Base-by-base conservation (phyloP, 441 rosid genomes). In the Breynia disticha region DNA sequence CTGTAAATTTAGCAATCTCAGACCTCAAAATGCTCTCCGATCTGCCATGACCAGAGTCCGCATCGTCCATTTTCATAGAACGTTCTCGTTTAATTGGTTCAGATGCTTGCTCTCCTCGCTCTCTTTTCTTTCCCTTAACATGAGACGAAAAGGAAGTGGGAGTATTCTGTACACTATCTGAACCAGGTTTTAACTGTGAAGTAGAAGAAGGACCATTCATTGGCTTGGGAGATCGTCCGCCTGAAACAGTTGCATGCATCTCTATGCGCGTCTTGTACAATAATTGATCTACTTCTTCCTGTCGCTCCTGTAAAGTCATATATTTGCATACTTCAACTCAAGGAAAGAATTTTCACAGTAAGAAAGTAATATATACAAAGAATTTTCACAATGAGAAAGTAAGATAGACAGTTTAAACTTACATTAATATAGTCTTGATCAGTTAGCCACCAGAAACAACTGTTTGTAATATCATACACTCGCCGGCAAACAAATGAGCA, bases 361-460 rank as follows among this genome's bases (percentile, higher is more conserved):
- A 13, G 46, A 32, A 11, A 2, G 19, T 13, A 63, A 63, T 19
- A 13, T n/a, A 21, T 51, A 18, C 39, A 8, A 59, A 44, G 35
- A 20, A 16, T 41, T 9, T 8, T 2, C 48, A 8, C 46, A 16
- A 17, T 42, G 21, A 13, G 46, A 32, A 11, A 2, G 19, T 13
- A 63, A 63, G 16, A 13, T n/a, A 21, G 48, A 18, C 39, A 17
- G 9, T 28, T 21, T 20, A 54, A 55, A 76, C 87, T 77, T 79
- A 84, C 90, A 81, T 81, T 73, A 64, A 81, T 81, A 68, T 82
- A 84, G 62, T 86, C 84, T 78, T 80, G 82, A 76, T 93, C 97
- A 57, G 93, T 88, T 68, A 86, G 74, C 98, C 98, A 93, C 95
- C 96, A 84, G 71, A 88, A 69, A 70, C 87, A 67, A 73, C 74